These are phyloP conservation scores for Dactylis glomerata DNA, from an alignment of 176 grass and related monocot genomes.

Conservation along the genomic window DNA sequence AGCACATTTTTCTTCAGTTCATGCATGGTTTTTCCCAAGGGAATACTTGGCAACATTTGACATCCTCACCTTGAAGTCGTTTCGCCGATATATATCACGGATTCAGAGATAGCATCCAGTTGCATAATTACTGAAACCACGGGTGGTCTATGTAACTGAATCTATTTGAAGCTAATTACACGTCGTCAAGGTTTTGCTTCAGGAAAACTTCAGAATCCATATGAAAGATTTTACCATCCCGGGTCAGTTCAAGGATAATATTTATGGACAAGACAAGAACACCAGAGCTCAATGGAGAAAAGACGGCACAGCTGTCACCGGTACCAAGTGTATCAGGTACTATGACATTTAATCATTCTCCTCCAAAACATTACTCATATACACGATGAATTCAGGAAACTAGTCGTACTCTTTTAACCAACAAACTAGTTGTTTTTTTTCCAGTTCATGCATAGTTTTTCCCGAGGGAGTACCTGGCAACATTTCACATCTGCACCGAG, in stretches of 20 bases:
- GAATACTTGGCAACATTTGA: neutral
- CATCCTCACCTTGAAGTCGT: neutral
- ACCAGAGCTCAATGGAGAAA: too few relatives aligned
- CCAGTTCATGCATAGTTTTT: too few relatives aligned
- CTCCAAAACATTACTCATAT: too few relatives aligned
- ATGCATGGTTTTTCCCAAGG: too few relatives aligned
- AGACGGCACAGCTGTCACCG: neutral
- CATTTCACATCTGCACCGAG: neutral
- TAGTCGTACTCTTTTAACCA: too few relatives aligned
- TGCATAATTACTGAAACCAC: neutral
- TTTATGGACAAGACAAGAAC: neutral
- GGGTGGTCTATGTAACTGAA: neutral
- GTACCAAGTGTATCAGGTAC: neutral
- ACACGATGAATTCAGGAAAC: too few relatives aligned
- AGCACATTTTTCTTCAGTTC: too few relatives aligned
- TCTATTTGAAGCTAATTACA: neutral
- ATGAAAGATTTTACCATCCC: too few relatives aligned
- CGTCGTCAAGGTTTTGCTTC: neutral
- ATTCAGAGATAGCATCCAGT: neutral
- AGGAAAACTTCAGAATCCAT: too few relatives aligned
- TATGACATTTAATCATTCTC: neutral
- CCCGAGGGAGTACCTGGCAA: neutral
- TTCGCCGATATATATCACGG: too few relatives aligned
- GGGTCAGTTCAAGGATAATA: neutral
- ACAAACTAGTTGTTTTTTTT: too few relatives aligned